These are phyloP conservation scores for Martiniozyma asiatica DNA, from an alignment of 1,139 yeast genomes.

Conservation along the genomic window DNA sequence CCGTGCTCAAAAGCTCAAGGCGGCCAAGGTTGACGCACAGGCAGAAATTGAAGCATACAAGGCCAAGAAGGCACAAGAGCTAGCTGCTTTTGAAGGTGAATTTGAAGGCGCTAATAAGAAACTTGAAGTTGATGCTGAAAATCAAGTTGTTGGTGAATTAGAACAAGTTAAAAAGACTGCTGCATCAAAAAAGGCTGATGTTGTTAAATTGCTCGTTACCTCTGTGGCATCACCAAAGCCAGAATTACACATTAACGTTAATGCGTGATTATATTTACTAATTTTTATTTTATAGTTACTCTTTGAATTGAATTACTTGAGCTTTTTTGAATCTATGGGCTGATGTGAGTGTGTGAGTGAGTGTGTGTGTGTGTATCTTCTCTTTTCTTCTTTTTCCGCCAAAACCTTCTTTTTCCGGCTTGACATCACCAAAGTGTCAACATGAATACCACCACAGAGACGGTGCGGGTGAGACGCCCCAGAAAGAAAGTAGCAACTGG, in stretches of 20 bases:
- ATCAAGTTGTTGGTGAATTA: slow-evolving; percentile 21
- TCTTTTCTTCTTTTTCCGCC: too few relatives aligned
- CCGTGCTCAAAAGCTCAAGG: slow-evolving; percentile 82
- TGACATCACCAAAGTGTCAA: too few relatives aligned
- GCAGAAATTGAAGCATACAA: slow-evolving; percentile 82
- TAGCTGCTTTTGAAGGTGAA: slow-evolving; percentile 56
- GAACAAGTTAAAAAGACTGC: slow-evolving; percentile 49
- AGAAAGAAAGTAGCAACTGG: too few relatives aligned
- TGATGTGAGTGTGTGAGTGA: not conserved
- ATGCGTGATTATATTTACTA: not conserved
- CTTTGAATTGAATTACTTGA: too few relatives aligned
- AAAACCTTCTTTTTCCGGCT: too few relatives aligned
- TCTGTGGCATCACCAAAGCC: slow-evolving; percentile 75
- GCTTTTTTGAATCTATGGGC: slow-evolving; percentile 1
- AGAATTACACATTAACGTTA: slow-evolving; percentile 74
- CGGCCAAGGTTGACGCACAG: slow-evolving; percentile 89
- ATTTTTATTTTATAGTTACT: not conserved
- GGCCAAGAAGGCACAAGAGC: slow-evolving; percentile 71
- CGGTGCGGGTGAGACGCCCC: too few relatives aligned
- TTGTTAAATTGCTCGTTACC: slow-evolving; percentile 64
- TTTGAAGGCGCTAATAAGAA: slow-evolving; percentile 43
- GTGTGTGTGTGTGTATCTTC: too few relatives aligned
- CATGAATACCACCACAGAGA: too few relatives aligned
- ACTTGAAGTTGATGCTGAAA: slow-evolving; percentile 43
- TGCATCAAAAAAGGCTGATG: slow-evolving; percentile 49